Percentiles rank a stretch among this genome's conserved stretches.
These are phyloP conservation scores for Arbutus unedo DNA, from an alignment of 148 eudicot genomes.

Conservation along the genomic window DNA sequence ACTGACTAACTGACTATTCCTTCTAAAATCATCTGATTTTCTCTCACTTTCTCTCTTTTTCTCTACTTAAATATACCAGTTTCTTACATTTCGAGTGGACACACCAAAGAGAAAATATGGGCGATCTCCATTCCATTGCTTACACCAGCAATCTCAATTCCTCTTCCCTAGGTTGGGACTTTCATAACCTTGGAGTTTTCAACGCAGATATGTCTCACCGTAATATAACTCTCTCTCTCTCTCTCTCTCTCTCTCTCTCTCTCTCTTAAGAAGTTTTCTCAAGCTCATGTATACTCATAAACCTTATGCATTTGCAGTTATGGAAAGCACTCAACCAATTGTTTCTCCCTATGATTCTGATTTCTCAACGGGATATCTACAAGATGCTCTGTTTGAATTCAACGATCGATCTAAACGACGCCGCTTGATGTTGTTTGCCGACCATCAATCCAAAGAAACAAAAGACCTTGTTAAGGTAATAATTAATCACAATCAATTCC, in stretches of 20 bases:
- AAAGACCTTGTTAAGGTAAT: conserved; percentile 13
- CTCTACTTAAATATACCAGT: conserved; percentile 8
- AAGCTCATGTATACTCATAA: neutral
- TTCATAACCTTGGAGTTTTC: conserved; percentile 39
- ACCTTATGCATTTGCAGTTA: conserved; percentile 15
- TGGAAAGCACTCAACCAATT: conserved; percentile 35
- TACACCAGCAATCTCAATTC: conserved; percentile 19
- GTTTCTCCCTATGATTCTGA: conserved; percentile 23
- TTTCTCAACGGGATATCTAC: conserved; percentile 62
- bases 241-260: neutral
- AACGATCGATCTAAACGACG: conserved; percentile 50
- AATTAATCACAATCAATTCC: neutral
- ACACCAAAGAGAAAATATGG: conserved; percentile 18
- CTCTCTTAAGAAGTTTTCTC: neutral
- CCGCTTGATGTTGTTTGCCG: conserved; percentile 29
- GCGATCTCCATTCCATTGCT: conserved; percentile 45
- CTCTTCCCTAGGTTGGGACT: conserved; percentile 40
- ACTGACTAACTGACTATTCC: conserved; percentile 29
- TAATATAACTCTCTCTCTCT: conserved; percentile 7
- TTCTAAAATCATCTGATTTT: conserved; percentile 19
- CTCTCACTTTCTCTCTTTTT: neutral
- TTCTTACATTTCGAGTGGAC: neutral
- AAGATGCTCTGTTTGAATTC: conserved; percentile 76
- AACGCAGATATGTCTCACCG: conserved; percentile 50
- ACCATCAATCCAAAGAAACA: conserved; percentile 18